These are phyloP conservation scores for Triglochin maritima DNA, from an alignment of 106 monocot genomes.

Conservation along the genomic window DNA sequence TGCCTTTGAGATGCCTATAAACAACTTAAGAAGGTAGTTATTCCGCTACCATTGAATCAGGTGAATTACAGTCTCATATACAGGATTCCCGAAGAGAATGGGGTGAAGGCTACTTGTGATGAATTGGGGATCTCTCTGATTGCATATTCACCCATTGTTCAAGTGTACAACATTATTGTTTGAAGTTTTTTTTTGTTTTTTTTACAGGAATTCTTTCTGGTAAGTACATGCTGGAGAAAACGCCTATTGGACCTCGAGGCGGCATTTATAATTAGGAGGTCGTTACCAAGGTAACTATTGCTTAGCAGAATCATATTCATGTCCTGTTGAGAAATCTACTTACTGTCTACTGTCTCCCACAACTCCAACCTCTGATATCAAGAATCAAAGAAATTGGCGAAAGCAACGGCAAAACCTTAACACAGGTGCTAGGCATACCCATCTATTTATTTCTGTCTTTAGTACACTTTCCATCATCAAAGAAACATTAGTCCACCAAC, in stretches of 20 bases:
- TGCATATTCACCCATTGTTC: constrained; percentile 95
- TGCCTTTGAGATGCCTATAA: constrained; percentile 79
- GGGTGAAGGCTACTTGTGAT: constrained; percentile 90
- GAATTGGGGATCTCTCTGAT: constrained; percentile 92
- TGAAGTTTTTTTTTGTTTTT: neutral
- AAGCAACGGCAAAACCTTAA: constrained; percentile 59
- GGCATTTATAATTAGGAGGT: constrained; percentile 75
- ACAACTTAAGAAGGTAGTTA: constrained; percentile 69
- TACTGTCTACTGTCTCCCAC: constrained; percentile 7
- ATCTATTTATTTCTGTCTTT: neutral
- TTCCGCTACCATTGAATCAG: constrained; percentile 89
- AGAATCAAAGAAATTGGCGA: constrained; percentile 75
- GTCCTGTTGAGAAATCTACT: neutral
- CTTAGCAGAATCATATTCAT: neutral
- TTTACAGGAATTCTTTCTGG: constrained; percentile 76
- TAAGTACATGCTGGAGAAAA: constrained; percentile 83
- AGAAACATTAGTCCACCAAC: neutral
- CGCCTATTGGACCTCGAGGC: constrained; percentile 83
- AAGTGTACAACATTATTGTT: neutral
- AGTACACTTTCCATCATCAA: neutral
- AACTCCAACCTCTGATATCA: constrained; percentile 72
- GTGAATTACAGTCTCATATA: constrained; percentile 98
- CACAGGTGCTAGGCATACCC: constrained; percentile 41
- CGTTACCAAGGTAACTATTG: constrained; percentile 44
- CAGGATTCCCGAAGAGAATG: constrained; percentile 80